A percentile compares a stretch with the other conserved stretches of the same genome.
Evolutionary conservation across 202 grass and related monocot genomes (phyloP).

Genomic region (Setaria italica): DNA sequence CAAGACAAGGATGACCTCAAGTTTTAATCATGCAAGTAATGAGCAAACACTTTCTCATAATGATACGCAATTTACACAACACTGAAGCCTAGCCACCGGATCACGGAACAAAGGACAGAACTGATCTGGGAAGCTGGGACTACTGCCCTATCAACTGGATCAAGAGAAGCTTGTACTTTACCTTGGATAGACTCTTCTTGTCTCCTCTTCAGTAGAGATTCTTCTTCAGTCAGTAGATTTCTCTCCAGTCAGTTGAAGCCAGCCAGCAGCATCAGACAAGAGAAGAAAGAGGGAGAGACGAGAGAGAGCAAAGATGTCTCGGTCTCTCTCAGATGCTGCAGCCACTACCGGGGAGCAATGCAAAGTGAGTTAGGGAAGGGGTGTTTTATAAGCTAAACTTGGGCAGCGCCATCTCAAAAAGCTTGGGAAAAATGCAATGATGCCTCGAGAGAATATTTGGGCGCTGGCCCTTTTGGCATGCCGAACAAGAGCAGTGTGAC

Average conservation of each 20-base stretch:
- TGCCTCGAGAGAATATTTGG: constrained; percentile 32
- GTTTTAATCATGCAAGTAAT: not conserved
- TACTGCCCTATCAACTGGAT: not conserved
- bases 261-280: constrained; percentile 6
- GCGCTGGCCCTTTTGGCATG: constrained; percentile 42
- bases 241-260: not conserved
- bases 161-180: constrained; percentile 3
- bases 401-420: not conserved
- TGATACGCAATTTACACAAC: not conserved
- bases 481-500: constrained; percentile 21
- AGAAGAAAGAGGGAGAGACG: not conserved
- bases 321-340: constrained; percentile 19
- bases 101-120: not conserved
- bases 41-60: not conserved
- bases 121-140: not conserved
- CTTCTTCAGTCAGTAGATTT: constrained; percentile 14
- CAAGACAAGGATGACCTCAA: not conserved
- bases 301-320: not conserved
- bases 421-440: constrained; percentile 41
- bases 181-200: not conserved
- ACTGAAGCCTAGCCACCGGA: not conserved
- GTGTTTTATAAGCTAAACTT: constrained; percentile 32
- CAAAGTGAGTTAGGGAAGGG: not conserved
- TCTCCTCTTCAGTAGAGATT: constrained; percentile 19
- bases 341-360: not conserved